Conservation (phyloP, 1,284 basidiomycete species). For the Trametes sp. region DNA sequence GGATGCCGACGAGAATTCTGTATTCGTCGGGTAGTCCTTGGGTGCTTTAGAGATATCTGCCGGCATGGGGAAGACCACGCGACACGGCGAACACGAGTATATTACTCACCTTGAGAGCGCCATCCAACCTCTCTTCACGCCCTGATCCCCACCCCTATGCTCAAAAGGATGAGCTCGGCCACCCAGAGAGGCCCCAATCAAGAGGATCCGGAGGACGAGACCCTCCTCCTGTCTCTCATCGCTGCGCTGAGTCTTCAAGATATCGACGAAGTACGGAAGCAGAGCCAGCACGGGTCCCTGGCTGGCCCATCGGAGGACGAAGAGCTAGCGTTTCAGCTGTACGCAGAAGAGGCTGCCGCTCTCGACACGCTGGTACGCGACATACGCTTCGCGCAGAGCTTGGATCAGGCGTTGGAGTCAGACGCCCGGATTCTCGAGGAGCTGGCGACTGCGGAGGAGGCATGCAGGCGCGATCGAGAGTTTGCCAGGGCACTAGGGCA, state of each 20-base stretch:
- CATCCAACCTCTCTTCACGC: neutral
- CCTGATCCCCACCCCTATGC: neutral
- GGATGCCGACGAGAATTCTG: neutral
- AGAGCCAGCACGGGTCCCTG: slow-evolving; percentile 50
- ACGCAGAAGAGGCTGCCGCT: slow-evolving; percentile 48
- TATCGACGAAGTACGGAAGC: slow-evolving; percentile 46
- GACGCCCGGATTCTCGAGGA: slow-evolving; percentile 39
- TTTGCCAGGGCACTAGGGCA: slow-evolving; percentile 47
- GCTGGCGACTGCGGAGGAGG: slow-evolving; percentile 40
- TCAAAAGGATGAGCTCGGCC: neutral
- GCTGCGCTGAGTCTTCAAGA: slow-evolving; percentile 46
- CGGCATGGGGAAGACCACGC: slow-evolving; percentile 1
- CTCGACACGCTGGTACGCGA: slow-evolving; percentile 46
- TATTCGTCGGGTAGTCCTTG: neutral
- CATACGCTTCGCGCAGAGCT: slow-evolving; percentile 47
- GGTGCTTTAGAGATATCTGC: neutral
- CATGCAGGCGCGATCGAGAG: slow-evolving; percentile 45
- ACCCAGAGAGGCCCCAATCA: neutral
- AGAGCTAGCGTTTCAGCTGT: slow-evolving; percentile 56
- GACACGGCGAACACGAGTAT: neutral
- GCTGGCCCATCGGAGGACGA: slow-evolving; percentile 49
- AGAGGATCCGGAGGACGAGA: slow-evolving; percentile 3
- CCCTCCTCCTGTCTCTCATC: slow-evolving; percentile 25
- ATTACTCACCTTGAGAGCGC: neutral
- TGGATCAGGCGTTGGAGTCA: slow-evolving; percentile 43